Evolutionary conservation across 306 rosid genomes (phyloP).

Genomic region (Acacia acuminata): DNA sequence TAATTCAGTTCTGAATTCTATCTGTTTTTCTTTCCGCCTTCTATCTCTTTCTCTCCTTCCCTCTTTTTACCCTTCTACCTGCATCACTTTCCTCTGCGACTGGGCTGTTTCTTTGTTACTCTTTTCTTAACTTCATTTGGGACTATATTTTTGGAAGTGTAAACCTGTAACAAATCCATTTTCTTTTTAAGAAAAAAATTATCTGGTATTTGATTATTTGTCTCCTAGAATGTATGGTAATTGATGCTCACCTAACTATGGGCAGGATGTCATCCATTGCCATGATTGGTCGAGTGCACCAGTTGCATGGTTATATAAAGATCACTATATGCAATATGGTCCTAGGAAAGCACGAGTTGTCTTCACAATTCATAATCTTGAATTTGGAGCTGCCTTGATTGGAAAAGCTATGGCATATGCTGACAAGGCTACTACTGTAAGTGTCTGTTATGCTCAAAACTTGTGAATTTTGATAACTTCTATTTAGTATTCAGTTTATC

Average conservation of each 20-base stretch:
- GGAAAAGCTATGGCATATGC: slow-evolving; percentile 71
- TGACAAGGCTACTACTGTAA: slow-evolving; percentile 94
- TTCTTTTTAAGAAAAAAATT: not conserved
- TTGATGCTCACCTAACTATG: slow-evolving; percentile 38
- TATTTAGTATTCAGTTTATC: slow-evolving; percentile 10
- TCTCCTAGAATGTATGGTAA: slow-evolving; percentile 30
- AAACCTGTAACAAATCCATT: not conserved
- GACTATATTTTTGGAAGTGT: slow-evolving; percentile 4
- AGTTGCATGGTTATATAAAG: slow-evolving; percentile 95
- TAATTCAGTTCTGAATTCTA: not conserved
- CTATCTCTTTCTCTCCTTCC: not conserved
- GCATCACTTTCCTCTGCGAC: not conserved
- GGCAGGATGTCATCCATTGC: slow-evolving; percentile 96
- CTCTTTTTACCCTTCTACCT: not conserved
- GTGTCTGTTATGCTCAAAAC: slow-evolving; percentile 36
- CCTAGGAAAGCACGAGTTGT: slow-evolving; percentile 81
- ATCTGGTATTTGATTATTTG: not conserved
- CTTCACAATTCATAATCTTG: slow-evolving; percentile 98
- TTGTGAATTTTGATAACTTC: not conserved
- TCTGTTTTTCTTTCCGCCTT: not conserved
- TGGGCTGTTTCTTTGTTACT: slow-evolving; percentile 10
- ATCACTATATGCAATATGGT: slow-evolving; percentile 74
- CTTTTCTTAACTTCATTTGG: not conserved
- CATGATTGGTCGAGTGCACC: slow-evolving; percentile 99
- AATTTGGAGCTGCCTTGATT: slow-evolving; percentile 76